Conservation (phyloP, 2,329 filamentous ascomycete genomes). For the Teratosphaeria zuluensis region DNA sequence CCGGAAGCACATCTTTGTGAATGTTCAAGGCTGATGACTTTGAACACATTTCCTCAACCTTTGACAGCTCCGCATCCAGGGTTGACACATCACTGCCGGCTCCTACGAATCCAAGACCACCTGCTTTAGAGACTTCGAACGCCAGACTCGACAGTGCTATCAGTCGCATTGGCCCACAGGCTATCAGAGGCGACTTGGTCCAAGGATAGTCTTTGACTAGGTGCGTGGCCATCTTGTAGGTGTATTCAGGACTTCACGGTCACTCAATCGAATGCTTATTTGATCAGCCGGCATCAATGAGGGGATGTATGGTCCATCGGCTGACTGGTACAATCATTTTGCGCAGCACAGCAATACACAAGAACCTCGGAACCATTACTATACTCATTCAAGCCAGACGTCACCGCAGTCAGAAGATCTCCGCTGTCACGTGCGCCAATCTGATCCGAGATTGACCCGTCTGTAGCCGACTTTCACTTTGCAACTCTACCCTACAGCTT, state of each 20-base stretch:
- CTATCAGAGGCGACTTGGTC: slow-evolving; percentile 48
- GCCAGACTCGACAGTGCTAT: slow-evolving; percentile 47
- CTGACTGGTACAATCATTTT: background rate
- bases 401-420: background rate
- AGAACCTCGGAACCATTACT: background rate
- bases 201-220: slow-evolving; percentile 43
- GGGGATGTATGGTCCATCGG: background rate
- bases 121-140: slow-evolving; percentile 47
- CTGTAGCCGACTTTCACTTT: background rate
- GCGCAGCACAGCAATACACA: background rate
- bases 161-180: slow-evolving; percentile 59
- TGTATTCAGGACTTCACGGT: background rate
- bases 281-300: background rate
- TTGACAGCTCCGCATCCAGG: slow-evolving; percentile 8
- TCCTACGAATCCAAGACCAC: slow-evolving; percentile 38
- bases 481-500: background rate
- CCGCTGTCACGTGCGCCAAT: background rate
- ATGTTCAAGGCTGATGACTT: slow-evolving; percentile 1
- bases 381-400: background rate
- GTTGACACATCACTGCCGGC: slow-evolving; percentile 23
- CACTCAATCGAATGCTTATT: background rate
- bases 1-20: slow-evolving; percentile 29
- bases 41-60: slow-evolving; percentile 5
- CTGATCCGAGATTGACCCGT: background rate
- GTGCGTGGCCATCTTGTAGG: background rate